These are phyloP conservation scores for Pseudogymnoascus sp. DNA, from an alignment of 2,329 filamentous ascomycete genomes.

Conservation along the genomic window DNA sequence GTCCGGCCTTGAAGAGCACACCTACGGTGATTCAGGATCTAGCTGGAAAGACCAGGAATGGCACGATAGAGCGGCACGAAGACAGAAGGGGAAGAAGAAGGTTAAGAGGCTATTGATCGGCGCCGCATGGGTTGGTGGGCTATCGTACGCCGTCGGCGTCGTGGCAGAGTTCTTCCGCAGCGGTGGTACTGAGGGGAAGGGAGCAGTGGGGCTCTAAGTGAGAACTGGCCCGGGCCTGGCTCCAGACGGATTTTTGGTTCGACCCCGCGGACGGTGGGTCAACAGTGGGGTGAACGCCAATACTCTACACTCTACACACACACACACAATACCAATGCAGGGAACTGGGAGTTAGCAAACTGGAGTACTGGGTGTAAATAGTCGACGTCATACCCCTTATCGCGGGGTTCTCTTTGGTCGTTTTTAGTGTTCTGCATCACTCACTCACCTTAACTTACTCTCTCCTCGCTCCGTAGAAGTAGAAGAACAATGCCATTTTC, in stretches of 20 bases:
- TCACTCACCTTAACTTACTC: not conserved
- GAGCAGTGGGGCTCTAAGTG: conserved; percentile 22
- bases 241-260: not conserved
- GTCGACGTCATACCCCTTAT: conserved; percentile 7
- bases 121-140: conserved; percentile 46
- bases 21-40: conserved; percentile 37
- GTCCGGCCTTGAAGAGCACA: conserved; percentile 40
- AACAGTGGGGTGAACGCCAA: conserved; percentile 1
- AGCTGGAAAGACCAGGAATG: conserved; percentile 21
- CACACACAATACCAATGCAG: conserved; percentile 1
- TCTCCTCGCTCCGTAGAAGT: conserved; percentile 6
- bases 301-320: not conserved
- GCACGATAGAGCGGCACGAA: conserved; percentile 22
- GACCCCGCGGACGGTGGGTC: conserved; percentile 2
- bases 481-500: not conserved
- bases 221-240: not conserved
- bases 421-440: conserved; percentile 6
- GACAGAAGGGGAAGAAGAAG: conserved; percentile 31
- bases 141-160: conserved; percentile 52
- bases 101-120: conserved; percentile 46
- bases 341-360: conserved; percentile 2
- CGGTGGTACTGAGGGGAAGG: conserved; percentile 38
- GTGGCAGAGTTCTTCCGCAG: conserved; percentile 51
- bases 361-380: conserved; percentile 1
- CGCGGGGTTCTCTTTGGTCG: conserved; percentile 1